Conservation (phyloP, 1,284 basidiomycete genomes). For the Naganishia liquefaciens region DNA sequence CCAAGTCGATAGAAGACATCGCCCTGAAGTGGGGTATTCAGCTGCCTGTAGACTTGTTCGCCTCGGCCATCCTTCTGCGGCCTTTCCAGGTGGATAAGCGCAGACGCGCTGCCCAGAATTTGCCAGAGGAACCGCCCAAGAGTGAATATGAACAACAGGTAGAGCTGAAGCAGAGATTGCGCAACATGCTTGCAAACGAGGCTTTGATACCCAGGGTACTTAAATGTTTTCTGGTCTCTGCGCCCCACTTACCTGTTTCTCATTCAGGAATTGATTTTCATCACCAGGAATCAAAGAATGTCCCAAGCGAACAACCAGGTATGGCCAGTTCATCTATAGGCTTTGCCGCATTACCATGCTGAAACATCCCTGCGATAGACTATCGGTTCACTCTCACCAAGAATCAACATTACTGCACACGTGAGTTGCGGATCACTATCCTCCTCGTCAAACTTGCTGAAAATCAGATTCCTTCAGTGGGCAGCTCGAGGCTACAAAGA, state of each 20-base stretch:
- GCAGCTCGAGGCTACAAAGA: constrained; percentile 56
- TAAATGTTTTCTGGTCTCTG: neutral
- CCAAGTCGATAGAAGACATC: constrained; percentile 63
- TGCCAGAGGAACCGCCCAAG: constrained; percentile 40
- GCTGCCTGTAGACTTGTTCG: constrained; percentile 40
- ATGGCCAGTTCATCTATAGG: constrained; percentile 17
- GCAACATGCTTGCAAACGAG: constrained; percentile 58
- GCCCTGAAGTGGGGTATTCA: constrained; percentile 60
- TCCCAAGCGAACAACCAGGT: constrained; percentile 61
- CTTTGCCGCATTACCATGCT: neutral
- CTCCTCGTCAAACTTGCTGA: constrained; percentile 1
- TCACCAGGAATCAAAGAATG: constrained; percentile 77
- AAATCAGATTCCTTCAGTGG: constrained; percentile 53
- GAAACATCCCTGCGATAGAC: neutral
- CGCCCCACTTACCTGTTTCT: constrained; percentile 38
- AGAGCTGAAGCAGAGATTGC: constrained; percentile 56
- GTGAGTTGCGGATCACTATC: constrained; percentile 61
- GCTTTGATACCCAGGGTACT: constrained; percentile 55
- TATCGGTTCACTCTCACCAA: constrained; percentile 60
- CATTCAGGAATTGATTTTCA: constrained; percentile 77
- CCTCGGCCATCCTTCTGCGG: constrained; percentile 52
- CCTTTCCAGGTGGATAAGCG: constrained; percentile 49
- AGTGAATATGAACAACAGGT: constrained; percentile 54
- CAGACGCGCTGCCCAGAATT: constrained; percentile 34
- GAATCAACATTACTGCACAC: constrained; percentile 77